Conservation (phyloP, 768 basidiomycete genomes). For the Boletus bicolor region DNA sequence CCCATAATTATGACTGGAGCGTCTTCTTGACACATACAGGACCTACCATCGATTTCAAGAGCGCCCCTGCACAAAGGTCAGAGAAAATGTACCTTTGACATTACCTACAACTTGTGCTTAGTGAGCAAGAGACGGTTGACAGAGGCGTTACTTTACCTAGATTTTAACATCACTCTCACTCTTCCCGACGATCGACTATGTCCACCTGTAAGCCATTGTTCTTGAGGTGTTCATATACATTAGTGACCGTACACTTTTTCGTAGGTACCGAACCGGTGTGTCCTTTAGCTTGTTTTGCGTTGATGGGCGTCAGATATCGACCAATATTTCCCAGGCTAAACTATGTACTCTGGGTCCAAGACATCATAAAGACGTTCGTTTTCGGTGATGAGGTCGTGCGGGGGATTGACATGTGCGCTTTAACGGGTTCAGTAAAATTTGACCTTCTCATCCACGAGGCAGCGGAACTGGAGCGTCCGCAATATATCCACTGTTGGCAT, state of each 20-base stretch:
- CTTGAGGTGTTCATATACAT: neutral
- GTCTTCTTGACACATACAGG: conserved; percentile 27
- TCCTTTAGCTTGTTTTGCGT: neutral
- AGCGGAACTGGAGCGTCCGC: conserved; percentile 91
- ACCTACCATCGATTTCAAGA: conserved; percentile 69
- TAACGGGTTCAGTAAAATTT: neutral
- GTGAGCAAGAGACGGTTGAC: conserved; percentile 62
- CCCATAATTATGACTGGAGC: conserved; percentile 18
- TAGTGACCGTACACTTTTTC: neutral
- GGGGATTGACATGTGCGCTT: conserved; percentile 71
- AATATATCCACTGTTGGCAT: conserved; percentile 82
- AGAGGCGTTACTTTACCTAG: conserved; percentile 67
- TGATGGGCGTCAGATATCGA: neutral
- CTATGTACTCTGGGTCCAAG: conserved; percentile 84
- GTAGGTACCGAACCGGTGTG: conserved; percentile 74
- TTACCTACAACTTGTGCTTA: neutral
- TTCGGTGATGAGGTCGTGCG: conserved; percentile 28
- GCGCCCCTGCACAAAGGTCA: conserved; percentile 68
- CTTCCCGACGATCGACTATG: conserved; percentile 76
- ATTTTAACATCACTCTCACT: conserved; percentile 62
- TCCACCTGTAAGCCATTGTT: conserved; percentile 63
- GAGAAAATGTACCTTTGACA: neutral
- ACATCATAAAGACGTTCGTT: conserved; percentile 46
- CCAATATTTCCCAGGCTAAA: conserved; percentile 49
- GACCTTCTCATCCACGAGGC: neutral